A percentile compares a stretch with the other conserved stretches of the same genome.
phyloP scores from a whole-genome alignment of 2,329 filamentous ascomycete genomes.

The Akanthomyces dipterigenus region DNA sequence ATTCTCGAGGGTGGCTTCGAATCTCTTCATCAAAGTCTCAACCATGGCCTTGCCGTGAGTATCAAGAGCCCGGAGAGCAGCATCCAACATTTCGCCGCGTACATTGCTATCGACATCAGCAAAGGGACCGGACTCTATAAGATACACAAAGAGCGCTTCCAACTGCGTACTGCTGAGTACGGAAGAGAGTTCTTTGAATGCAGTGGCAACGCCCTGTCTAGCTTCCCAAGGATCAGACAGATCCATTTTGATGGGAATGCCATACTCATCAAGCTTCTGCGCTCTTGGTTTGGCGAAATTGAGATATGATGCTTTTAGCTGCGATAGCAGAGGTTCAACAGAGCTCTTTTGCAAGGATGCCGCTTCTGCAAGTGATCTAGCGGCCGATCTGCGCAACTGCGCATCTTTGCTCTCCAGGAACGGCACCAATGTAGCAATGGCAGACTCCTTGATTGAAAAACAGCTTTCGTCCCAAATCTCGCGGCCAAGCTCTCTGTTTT shows the following conservation, averaged over 20 bases:
- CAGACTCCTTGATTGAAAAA: conserved; percentile 60
- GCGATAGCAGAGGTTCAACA: conserved; percentile 55
- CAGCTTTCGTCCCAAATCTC: conserved; percentile 96
- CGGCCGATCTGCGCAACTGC: conserved; percentile 76
- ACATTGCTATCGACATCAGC: conserved; percentile 74
- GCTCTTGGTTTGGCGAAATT: conserved; percentile 76
- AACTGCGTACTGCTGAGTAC: conserved; percentile 63
- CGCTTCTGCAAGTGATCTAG: conserved; percentile 72
- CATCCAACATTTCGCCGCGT: conserved; percentile 84
- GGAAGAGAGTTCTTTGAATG: conserved; percentile 74
- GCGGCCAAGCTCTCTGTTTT: conserved; percentile 74
- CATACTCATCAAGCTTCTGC: conserved; percentile 83
- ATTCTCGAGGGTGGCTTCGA: conserved; percentile 80
- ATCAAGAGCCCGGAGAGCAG: conserved; percentile 74
- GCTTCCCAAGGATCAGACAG: conserved; percentile 85
- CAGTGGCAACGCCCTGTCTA: conserved; percentile 79
- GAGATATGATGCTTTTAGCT: conserved; percentile 64
- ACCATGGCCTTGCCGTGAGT: conserved; percentile 74
- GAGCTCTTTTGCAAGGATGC: conserved; percentile 53
- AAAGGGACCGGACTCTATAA: conserved; percentile 82
- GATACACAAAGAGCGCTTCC: conserved; percentile 72
- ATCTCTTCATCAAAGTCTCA: conserved; percentile 84
- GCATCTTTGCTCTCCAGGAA: conserved; percentile 76
- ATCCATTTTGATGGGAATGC: conserved; percentile 88
- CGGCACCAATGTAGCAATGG: conserved; percentile 61